These are phyloP conservation scores for Melocanna baccifera DNA, from an alignment of 176 grass and related monocot species.

Conservation along the genomic window DNA sequence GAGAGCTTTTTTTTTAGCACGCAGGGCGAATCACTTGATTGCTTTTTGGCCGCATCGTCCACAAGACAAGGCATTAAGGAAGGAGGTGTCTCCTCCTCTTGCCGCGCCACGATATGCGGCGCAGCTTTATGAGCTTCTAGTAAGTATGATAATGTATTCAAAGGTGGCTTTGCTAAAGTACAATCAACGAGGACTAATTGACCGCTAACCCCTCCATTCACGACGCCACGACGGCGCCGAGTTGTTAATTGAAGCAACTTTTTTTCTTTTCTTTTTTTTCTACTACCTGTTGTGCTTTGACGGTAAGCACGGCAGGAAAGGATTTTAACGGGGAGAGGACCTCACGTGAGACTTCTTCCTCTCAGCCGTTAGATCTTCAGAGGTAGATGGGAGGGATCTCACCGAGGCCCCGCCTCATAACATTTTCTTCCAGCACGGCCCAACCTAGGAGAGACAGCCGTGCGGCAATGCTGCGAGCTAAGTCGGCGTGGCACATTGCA, in stretches of 20 bases:
- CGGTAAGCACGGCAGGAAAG: background rate
- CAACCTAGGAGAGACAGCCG: background rate
- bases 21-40: background rate
- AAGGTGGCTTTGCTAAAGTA: slow-evolving; percentile 11
- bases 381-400: too few relatives aligned
- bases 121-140: background rate
- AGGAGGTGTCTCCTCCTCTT: slow-evolving; percentile 27
- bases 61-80: slow-evolving; percentile 40
- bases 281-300: background rate
- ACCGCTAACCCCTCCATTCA: slow-evolving; percentile 5
- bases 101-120: slow-evolving; percentile 32
- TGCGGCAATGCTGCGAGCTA: background rate
- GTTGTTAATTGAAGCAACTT: background rate
- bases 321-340: too few relatives aligned
- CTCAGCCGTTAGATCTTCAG: too few relatives aligned
- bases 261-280: background rate
- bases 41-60: slow-evolving; percentile 32
- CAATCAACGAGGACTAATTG: slow-evolving; percentile 1
- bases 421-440: too few relatives aligned
- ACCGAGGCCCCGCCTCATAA: too few relatives aligned
- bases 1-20: background rate
- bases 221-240: background rate
- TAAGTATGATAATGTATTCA: background rate
- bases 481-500: background rate
- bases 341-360: too few relatives aligned